Evolutionary conservation across 768 basidiomycete species (phyloP).

Genomic region (Lenzites betulinus): DNA sequence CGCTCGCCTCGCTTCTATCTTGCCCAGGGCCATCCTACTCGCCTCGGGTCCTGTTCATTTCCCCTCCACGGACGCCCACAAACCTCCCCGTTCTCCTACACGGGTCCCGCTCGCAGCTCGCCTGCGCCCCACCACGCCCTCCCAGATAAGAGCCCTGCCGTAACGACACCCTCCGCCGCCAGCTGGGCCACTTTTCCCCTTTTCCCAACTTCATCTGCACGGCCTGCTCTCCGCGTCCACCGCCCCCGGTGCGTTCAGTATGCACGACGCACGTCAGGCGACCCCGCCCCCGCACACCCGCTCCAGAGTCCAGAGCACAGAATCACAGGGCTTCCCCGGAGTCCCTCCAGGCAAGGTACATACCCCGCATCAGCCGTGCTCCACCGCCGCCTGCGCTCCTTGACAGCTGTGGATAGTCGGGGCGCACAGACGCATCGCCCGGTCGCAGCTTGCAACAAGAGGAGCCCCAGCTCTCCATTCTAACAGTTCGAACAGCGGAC

Average conservation of each 20-base stretch:
- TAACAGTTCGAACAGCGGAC: no score
- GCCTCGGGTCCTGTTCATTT: neutral
- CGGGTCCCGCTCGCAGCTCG: neutral
- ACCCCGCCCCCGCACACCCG: neutral
- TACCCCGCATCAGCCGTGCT: neutral
- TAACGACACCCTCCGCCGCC: no score
- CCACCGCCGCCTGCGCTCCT: neutral
- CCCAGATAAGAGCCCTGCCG: slow-evolving; percentile 1
- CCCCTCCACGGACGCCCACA: slow-evolving; percentile 2
- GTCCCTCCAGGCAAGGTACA: neutral
- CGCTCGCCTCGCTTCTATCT: neutral
- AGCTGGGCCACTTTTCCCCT: neutral
- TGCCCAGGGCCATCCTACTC: neutral
- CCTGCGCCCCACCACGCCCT: neutral
- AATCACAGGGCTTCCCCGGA: neutral
- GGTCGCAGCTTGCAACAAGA: no score
- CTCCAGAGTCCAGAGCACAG: neutral
- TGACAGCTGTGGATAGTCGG: no score
- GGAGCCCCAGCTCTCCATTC: no score
- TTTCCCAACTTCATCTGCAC: neutral
- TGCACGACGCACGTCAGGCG: neutral
- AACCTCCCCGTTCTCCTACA: neutral
- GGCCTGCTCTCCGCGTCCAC: neutral
- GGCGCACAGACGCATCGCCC: no score
- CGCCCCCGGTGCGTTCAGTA: neutral